A percentile compares a stretch with the other conserved stretches of the same genome.
Conservation (phyloP, 202 grass and related monocot genomes). For the Zizania palustris region DNA sequence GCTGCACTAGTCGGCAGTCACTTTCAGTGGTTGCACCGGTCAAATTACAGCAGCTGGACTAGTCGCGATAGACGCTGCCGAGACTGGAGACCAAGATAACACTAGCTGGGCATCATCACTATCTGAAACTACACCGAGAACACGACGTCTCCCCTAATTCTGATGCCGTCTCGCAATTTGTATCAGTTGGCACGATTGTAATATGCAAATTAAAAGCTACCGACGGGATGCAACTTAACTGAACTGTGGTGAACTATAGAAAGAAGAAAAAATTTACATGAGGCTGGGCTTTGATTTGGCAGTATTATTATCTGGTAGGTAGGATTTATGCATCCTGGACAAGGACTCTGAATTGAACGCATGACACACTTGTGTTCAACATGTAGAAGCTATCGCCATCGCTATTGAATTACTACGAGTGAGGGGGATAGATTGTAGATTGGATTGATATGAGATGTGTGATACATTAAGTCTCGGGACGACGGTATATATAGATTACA, state of each 20-base stretch:
- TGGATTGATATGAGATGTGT: no score
- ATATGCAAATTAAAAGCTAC: no score
- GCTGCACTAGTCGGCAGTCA: background rate
- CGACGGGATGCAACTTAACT: no score
- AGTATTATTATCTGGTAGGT: background rate
- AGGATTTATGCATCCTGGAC: background rate
- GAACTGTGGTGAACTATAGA: background rate
- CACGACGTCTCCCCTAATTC: background rate
- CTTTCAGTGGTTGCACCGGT: background rate
- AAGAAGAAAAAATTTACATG: background rate
- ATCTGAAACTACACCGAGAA: slow-evolving; percentile 7
- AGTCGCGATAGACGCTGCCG: background rate
- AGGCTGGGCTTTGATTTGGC: background rate
- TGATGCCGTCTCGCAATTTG: background rate
- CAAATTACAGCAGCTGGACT: background rate
- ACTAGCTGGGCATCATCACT: background rate
- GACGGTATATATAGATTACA: no score
- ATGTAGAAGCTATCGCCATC: background rate
- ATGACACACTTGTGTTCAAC: slow-evolving; percentile 3
- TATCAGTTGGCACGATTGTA: background rate
- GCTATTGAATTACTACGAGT: slow-evolving; percentile 2
- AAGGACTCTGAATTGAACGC: background rate
- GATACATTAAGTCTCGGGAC: no score
- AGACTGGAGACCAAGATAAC: background rate
- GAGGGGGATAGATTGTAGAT: no score